phyloP scores from a whole-genome alignment of 176 grass and related monocot species.

The Cocos nucifera region DNA sequence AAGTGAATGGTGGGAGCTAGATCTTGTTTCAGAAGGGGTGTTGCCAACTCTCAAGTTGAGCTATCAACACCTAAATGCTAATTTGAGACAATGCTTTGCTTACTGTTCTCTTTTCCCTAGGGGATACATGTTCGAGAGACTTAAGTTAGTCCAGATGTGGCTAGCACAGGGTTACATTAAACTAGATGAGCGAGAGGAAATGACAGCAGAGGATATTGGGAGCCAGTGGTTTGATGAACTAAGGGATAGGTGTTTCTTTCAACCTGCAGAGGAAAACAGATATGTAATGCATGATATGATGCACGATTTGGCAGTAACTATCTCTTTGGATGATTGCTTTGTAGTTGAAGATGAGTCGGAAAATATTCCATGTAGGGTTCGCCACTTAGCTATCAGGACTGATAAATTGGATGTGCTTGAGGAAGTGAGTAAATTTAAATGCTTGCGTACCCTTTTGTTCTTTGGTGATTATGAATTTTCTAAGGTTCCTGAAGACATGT shows the following conservation, averaged over 20 bases:
- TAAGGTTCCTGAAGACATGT: conserved; percentile 15
- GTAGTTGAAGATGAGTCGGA: conserved; percentile 16
- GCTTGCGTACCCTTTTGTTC: conserved; percentile 34
- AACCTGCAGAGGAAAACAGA: conserved; percentile 6
- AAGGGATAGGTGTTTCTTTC: conserved; percentile 21
- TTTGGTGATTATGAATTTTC: conserved; percentile 5
- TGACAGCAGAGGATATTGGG: conserved; percentile 31
- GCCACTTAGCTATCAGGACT: conserved; percentile 31
- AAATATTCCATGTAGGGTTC: conserved; percentile 31
- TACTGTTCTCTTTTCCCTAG: conserved; percentile 40
- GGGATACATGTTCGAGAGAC: conserved; percentile 17
- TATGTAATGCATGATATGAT: conserved; percentile 32
- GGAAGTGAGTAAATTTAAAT: conserved; percentile 4
- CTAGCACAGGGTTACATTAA: conserved; percentile 33
- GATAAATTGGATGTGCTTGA: conserved; percentile 12
- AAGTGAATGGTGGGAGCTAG: neutral
- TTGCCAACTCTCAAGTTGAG: neutral
- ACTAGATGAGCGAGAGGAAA: conserved; percentile 2
- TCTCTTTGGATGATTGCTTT: conserved; percentile 33
- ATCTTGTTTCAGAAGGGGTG: neutral
- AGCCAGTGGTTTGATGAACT: conserved; percentile 23
- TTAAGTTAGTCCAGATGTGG: conserved; percentile 35
- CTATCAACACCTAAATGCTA: neutral
- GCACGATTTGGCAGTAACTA: conserved; percentile 33
- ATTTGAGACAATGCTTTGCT: conserved; percentile 26